Conservation (phyloP, 2,329 filamentous ascomycete species). For the Xylariaceae sp. region DNA sequence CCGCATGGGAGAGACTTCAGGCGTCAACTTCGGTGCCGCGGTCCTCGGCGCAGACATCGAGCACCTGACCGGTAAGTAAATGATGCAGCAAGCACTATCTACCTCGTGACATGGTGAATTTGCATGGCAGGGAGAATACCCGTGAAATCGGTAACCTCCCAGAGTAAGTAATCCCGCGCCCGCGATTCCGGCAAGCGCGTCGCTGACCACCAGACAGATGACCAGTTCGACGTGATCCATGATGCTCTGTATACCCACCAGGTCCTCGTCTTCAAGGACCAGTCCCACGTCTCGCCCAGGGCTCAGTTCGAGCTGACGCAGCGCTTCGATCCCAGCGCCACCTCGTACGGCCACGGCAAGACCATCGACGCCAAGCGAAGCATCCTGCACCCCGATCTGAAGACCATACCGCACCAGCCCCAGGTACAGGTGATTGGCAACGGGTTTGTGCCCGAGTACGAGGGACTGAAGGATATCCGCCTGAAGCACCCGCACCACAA, state of each 20-base stretch:
- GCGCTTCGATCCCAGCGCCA: slow-evolving; percentile 61
- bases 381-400: slow-evolving; percentile 73
- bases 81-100: neutral
- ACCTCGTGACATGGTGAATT: slow-evolving; percentile 12
- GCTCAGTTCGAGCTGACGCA: slow-evolving; percentile 72
- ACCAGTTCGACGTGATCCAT: slow-evolving; percentile 60
- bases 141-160: slow-evolving; percentile 59
- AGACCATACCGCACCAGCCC: slow-evolving; percentile 75
- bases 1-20: slow-evolving; percentile 30
- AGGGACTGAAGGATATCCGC: slow-evolving; percentile 63
- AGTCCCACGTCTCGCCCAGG: slow-evolving; percentile 58
- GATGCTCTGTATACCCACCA: slow-evolving; percentile 64
- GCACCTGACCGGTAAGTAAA: slow-evolving; percentile 52
- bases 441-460: slow-evolving; percentile 63
- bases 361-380: slow-evolving; percentile 60
- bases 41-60: slow-evolving; percentile 57
- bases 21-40: slow-evolving; percentile 56
- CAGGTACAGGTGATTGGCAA: slow-evolving; percentile 80
- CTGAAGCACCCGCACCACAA: slow-evolving; percentile 73
- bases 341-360: slow-evolving; percentile 68
- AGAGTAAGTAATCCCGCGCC: slow-evolving; percentile 33
- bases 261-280: slow-evolving; percentile 67
- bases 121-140: slow-evolving; percentile 42
- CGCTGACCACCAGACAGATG: slow-evolving; percentile 40
- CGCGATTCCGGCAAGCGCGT: neutral